Evolutionary conservation across 2,329 filamentous ascomycete species (phyloP).

Genomic region (Clonostachys rosea): DNA sequence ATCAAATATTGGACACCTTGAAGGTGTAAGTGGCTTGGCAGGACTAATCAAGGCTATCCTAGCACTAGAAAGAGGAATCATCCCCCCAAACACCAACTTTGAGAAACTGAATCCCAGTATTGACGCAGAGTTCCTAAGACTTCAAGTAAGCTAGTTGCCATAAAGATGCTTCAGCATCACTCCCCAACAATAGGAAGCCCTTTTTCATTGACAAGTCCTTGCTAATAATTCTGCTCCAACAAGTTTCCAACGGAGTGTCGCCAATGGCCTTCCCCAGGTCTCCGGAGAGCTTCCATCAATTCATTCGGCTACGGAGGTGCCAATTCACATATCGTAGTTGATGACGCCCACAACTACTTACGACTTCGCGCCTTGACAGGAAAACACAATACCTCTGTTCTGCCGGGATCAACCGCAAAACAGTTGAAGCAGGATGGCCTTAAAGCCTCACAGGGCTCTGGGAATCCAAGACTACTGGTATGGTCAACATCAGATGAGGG

Average conservation of each 20-base stretch:
- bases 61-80: constrained; percentile 7
- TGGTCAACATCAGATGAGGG: not conserved
- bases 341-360: constrained; percentile 7
- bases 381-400: constrained; percentile 16
- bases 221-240: too few relatives aligned
- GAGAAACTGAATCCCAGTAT: constrained; percentile 7
- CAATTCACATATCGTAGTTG: constrained; percentile 21
- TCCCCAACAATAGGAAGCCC: too few relatives aligned
- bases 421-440: constrained; percentile 14
- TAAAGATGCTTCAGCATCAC: too few relatives aligned
- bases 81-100: constrained; percentile 18
- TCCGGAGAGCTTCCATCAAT: constrained; percentile 17
- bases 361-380: not conserved
- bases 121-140: not conserved
- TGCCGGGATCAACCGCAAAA: constrained; percentile 32
- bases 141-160: constrained; percentile 30
- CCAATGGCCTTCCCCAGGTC: constrained; percentile 36
- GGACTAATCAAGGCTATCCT: constrained; percentile 10
- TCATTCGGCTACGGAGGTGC: constrained; percentile 27
- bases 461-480: not conserved
- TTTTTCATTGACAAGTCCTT: too few relatives aligned
- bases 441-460: not conserved
- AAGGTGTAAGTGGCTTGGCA: constrained; percentile 10
- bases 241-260: too few relatives aligned
- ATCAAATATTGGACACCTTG: constrained; percentile 11